These are phyloP conservation scores for Boletus sp. DNA, from an alignment of 768 basidiomycete species.

Conservation along the genomic window DNA sequence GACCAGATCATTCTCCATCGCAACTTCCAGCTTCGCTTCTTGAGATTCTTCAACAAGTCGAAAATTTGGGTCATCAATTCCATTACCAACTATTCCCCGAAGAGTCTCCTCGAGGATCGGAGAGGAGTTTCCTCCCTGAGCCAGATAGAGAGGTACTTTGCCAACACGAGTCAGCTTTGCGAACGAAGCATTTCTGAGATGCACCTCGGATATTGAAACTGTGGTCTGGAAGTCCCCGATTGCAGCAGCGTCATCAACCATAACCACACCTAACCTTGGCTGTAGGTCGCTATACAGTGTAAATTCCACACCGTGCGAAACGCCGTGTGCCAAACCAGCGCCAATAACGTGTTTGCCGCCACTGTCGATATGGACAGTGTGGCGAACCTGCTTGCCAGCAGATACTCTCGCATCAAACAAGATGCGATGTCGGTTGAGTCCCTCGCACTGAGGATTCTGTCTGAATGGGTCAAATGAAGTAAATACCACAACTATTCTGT, in stretches of 20 bases:
- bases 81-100: background rate
- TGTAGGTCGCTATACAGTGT: constrained; percentile 15
- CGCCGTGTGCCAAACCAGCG: constrained; percentile 28
- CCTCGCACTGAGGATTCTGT: constrained; percentile 32
- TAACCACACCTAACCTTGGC: background rate
- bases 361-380: background rate
- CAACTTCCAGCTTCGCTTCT: constrained; percentile 4
- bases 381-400: constrained; percentile 6
- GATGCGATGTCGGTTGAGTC: constrained; percentile 19
- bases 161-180: constrained; percentile 1
- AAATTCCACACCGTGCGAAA: constrained; percentile 17
- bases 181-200: background rate
- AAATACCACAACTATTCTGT: background rate
- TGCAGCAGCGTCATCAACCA: constrained; percentile 7
- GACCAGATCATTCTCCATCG: background rate
- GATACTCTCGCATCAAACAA: constrained; percentile 24
- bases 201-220: background rate
- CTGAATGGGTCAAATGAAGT: constrained; percentile 5
- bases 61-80: background rate
- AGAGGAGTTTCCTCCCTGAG: background rate
- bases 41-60: background rate
- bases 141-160: constrained; percentile 1
- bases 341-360: constrained; percentile 16
- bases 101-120: background rate
- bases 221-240: constrained; percentile 17